Evolutionary conservation across 2,329 filamentous ascomycete genomes (phyloP), one percentile per base, ranked within the genome.

Genomic region (Exophiala xenobiotica): DNA sequence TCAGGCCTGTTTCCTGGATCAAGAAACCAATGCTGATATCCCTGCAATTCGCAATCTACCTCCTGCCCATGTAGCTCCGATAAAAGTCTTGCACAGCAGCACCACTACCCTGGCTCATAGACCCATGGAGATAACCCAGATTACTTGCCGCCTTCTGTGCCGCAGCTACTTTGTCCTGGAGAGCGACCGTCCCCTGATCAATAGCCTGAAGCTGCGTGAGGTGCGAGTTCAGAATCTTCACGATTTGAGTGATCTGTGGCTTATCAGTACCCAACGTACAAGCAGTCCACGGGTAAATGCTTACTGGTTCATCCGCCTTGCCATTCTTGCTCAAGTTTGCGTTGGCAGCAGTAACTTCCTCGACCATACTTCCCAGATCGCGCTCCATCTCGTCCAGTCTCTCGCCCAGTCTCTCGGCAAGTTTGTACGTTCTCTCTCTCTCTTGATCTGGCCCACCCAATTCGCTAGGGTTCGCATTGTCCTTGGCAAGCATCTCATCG

Each of bases 311-410:
- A 68, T 93, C 88, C 22, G 88, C 82, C 71, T 95, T 95, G 71
- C 81, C 86, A 52, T 87, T 90, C 78, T 95, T 96, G 78, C 84
- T 92, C 60, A 99, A 75, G 19, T 85, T 90, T 48, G 88, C 81
- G n/a, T 89, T 93, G 56, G 95, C 92, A 61, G 86, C 83, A 68
- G 99, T 99, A 67, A 99, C 95, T 71, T 97, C 93, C 67, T 95
- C 91, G 63, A 99, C 95, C 90, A 99, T 97, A 73, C 90, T 92
- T 41, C 83, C 85, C 57, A 99, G 77, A 67, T 96, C 90, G 67
- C 90, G 88, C 65, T 90, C 90, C 83, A 97, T 95, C 63, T 95
- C 90, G 51, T 95, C 91, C 59, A 99, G 77, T 59, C 89, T 84
- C 66, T 95, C 89, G 8, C 90, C 90, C 59, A 96, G 79, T 70